Evolutionary conservation across 2,329 filamentous ascomycete genomes (phyloP).

Genomic region (Trichophyton rubrum): DNA sequence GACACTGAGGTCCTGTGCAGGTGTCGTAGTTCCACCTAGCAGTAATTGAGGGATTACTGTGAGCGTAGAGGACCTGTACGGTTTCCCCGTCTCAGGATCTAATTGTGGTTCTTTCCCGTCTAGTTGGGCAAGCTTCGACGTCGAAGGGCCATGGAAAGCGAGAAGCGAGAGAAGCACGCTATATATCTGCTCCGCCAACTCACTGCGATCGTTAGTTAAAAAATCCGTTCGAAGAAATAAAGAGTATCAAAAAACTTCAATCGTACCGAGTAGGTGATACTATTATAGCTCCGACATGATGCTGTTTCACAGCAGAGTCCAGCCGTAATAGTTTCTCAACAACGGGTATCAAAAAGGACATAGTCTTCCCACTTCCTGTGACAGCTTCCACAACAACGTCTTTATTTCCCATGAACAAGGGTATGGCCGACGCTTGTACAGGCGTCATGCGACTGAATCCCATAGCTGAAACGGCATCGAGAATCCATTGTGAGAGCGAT

Average conservation of each 20-base stretch:
- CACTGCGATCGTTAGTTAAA: conserved; percentile 40
- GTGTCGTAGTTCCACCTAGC: conserved; percentile 62
- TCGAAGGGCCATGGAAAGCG: conserved; percentile 69
- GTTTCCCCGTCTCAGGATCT: conserved; percentile 17
- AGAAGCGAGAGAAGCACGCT: conserved; percentile 65
- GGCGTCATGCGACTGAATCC: conserved; percentile 82
- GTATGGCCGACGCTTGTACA: conserved; percentile 85
- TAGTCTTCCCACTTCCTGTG: conserved; percentile 81
- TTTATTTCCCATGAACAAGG: conserved; percentile 77
- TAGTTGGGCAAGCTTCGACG: conserved; percentile 34
- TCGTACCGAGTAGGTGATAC: conserved; percentile 64
- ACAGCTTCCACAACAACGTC: conserved; percentile 90
- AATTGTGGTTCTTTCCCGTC: conserved; percentile 29
- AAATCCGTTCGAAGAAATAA: neutral
- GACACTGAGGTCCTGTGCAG: conserved; percentile 71
- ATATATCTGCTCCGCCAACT: conserved; percentile 83
- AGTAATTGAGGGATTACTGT: conserved; percentile 74
- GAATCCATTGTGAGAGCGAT: conserved; percentile 65
- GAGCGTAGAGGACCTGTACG: conserved; percentile 36
- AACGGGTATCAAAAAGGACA: conserved; percentile 73
- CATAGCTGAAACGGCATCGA: conserved; percentile 72
- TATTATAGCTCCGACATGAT: conserved; percentile 82
- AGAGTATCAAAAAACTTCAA: neutral
- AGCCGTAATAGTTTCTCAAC: conserved; percentile 69
- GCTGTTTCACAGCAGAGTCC: conserved; percentile 72